phyloP scores from a whole-genome alignment of 805 yeast genomes.

The Candida argentea region DNA sequence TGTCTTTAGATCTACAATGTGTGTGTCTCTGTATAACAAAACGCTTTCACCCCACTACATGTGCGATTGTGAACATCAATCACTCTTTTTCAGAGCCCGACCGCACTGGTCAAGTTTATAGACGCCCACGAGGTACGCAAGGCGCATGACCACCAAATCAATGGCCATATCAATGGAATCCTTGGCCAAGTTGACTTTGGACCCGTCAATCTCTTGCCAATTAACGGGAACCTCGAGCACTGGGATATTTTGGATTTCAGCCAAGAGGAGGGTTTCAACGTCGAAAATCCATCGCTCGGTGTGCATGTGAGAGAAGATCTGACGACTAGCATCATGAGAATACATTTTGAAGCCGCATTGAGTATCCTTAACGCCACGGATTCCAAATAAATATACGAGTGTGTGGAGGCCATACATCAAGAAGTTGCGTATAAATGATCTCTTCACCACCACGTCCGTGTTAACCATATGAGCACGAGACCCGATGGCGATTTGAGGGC shows the following conservation, averaged over 20 bases:
- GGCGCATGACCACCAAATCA: slow-evolving; percentile 80
- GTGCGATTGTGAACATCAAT: no score
- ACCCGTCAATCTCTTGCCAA: slow-evolving; percentile 97
- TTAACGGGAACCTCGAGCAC: slow-evolving; percentile 76
- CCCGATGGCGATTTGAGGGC: slow-evolving; percentile 70
- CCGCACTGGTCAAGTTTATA: slow-evolving; percentile 34
- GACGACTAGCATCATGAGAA: slow-evolving; percentile 52
- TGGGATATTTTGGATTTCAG: slow-evolving; percentile 55
- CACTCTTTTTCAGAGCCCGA: slow-evolving; percentile 3
- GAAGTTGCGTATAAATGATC: slow-evolving; percentile 80
- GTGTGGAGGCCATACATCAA: slow-evolving; percentile 89
- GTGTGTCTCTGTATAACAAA: no score
- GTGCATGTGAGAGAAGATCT: slow-evolving; percentile 82
- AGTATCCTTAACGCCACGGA: slow-evolving; percentile 78
- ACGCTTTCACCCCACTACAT: no score
- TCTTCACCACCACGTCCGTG: slow-evolving; percentile 92
- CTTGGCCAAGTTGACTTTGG: slow-evolving; percentile 84
- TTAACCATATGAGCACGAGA: slow-evolving; percentile 95
- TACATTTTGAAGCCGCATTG: slow-evolving; percentile 97
- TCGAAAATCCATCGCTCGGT: slow-evolving; percentile 99
- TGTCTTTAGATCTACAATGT: no score
- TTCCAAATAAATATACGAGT: slow-evolving; percentile 80
- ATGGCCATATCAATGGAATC: slow-evolving; percentile 91
- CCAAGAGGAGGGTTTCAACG: slow-evolving; percentile 81
- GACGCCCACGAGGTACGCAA: slow-evolving; percentile 80